These are phyloP conservation scores for Vitis cinerea DNA, from an alignment of 164 flowering plant species.

Conservation along the genomic window DNA sequence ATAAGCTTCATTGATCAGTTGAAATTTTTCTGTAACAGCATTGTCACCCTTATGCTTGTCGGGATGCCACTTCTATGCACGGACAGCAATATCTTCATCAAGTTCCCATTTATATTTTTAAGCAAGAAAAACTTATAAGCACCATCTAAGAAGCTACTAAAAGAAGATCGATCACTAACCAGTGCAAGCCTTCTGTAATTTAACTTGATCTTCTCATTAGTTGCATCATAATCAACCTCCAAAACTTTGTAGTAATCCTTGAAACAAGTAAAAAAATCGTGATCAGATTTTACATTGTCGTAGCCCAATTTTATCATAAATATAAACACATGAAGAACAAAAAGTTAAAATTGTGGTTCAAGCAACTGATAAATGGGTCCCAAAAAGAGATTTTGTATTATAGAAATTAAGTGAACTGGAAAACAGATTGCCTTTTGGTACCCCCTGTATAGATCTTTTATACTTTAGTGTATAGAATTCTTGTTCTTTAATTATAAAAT, in stretches of 20 bases:
- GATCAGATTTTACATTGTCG: neutral
- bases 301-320: neutral
- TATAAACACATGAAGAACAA: no score
- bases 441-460: no score
- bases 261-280: slow-evolving; percentile 7
- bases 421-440: no score
- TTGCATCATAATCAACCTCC: slow-evolving; percentile 86
- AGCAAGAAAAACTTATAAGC: neutral
- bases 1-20: slow-evolving; percentile 85
- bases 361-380: no score
- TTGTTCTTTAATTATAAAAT: neutral
- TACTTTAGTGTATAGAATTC: neutral
- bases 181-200: slow-evolving; percentile 77
- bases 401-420: no score
- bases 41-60: slow-evolving; percentile 77
- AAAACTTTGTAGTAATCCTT: slow-evolving; percentile 83
- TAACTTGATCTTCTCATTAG: slow-evolving; percentile 69
- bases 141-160: neutral
- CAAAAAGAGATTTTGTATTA: no score
- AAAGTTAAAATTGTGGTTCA: no score
- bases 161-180: slow-evolving; percentile 41
- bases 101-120: neutral
- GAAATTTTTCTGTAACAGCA: slow-evolving; percentile 69
- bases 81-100: slow-evolving; percentile 4
- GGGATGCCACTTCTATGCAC: slow-evolving; percentile 84